Conservation (phyloP, 179 eudicot genomes). For the Monotropa hypopitys region DNA sequence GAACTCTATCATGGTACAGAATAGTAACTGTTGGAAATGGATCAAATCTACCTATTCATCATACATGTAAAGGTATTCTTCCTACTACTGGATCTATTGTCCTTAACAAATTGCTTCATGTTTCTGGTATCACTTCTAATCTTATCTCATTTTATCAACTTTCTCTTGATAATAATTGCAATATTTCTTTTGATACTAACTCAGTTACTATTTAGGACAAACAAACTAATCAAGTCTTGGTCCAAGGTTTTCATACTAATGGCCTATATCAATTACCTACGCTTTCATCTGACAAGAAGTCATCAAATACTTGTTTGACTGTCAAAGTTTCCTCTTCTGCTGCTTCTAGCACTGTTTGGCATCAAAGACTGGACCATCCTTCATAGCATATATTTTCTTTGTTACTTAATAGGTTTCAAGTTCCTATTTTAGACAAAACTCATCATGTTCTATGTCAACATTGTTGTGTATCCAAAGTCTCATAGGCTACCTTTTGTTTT, state of each 20-base stretch:
- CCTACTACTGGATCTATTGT: not conserved
- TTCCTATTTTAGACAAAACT: not conserved
- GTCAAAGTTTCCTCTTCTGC: too few species aligned
- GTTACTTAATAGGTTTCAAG: not conserved
- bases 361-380: not conserved
- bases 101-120: not conserved
- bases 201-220: too few species aligned
- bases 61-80: not conserved
- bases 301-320: too few species aligned
- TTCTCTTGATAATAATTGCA: not conserved
- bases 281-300: too few species aligned
- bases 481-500: not conserved
- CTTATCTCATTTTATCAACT: not conserved
- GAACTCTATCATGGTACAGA: too few species aligned
- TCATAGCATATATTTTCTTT: not conserved
- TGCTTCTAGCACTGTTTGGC: not conserved
- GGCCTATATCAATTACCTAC: not conserved
- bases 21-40: not conserved
- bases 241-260: not conserved
- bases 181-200: not conserved
- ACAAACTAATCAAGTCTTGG: too few species aligned
- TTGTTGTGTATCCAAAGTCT: not conserved
- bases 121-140: not conserved
- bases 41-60: too few species aligned
- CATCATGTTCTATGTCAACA: rapidly evolving